Evolutionary conservation across 768 basidiomycete species (phyloP).

Genomic region (Suillus subalutaceus): DNA sequence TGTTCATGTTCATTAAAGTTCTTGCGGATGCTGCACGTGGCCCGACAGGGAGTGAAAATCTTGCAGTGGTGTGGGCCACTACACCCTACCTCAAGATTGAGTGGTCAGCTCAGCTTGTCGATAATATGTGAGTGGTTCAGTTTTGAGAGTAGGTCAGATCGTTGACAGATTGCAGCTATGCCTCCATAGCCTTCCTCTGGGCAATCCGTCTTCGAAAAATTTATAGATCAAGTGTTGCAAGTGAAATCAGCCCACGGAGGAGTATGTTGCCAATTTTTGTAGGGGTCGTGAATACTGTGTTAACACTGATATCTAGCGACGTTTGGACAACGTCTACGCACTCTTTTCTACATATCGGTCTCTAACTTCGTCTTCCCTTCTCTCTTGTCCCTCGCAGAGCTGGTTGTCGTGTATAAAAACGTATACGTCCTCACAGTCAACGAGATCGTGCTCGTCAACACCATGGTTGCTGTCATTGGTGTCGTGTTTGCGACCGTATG

Average conservation of each 20-base stretch:
- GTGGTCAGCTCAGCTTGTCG: conserved; percentile 1
- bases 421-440: conserved; percentile 9
- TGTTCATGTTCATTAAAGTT: conserved; percentile 1
- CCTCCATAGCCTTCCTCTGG: neutral
- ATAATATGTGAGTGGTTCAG: neutral
- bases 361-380: conserved; percentile 44
- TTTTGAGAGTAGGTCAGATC: neutral
- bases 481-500: conserved; percentile 41
- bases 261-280: neutral
- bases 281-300: neutral
- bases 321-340: conserved; percentile 27
- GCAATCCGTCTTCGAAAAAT: conserved; percentile 2
- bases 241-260: neutral
- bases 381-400: conserved; percentile 36
- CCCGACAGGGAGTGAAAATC: conserved; percentile 10
- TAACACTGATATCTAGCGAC: conserved; percentile 7
- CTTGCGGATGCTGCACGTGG: conserved; percentile 1
- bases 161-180: neutral
- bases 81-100: conserved; percentile 10
- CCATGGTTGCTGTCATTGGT: conserved; percentile 39
- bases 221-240: conserved; percentile 9
- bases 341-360: conserved; percentile 38
- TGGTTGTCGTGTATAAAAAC: conserved; percentile 18
- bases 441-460: conserved; percentile 23
- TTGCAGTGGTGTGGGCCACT: conserved; percentile 6